Percentiles rank a stretch among this genome's conserved stretches.
Conservation (phyloP, 139 green algal species). For the Ettlia oleoabundans region DNA sequence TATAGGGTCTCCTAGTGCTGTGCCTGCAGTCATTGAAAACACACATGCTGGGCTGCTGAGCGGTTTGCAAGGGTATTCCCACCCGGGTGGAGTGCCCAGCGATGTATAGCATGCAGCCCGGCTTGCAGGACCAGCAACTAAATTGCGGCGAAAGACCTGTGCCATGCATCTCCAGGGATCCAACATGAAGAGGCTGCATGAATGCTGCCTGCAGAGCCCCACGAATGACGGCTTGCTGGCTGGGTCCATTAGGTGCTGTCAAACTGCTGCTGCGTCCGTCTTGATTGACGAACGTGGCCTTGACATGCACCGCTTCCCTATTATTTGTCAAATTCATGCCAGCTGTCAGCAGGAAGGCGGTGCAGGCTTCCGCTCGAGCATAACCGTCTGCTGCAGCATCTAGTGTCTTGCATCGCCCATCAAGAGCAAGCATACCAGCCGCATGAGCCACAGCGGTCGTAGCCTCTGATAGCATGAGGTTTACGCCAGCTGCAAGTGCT, state of each 20-base stretch:
- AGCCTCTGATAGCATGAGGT: constrained; percentile 41
- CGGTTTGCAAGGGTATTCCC: too few species aligned
- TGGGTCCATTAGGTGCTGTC: constrained; percentile 81
- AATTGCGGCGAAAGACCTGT: too few species aligned
- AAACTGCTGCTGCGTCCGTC: constrained; percentile 84
- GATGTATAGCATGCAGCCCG: too few species aligned
- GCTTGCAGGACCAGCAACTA: too few species aligned
- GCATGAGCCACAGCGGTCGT: constrained; percentile 35
- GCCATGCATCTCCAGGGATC: constrained; percentile 50
- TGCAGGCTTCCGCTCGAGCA: constrained; percentile 47
- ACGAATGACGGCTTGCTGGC: constrained; percentile 68
- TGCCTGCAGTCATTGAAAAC: constrained; percentile 30
- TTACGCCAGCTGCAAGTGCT: constrained; percentile 36
- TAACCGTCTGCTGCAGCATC: constrained; percentile 70
- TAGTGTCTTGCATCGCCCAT: constrained; percentile 67
- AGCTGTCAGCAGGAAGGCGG: constrained; percentile 1
- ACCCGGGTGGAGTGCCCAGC: too few species aligned
- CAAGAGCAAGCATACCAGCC: constrained; percentile 35
- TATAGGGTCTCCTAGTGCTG: constrained; percentile 57
- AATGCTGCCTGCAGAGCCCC: constrained; percentile 45
- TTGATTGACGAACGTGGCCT: constrained; percentile 79
- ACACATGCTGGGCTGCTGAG: too few species aligned
- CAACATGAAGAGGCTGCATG: constrained; percentile 1
- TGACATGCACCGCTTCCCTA: background rate
- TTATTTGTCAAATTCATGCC: too few species aligned